Base-by-base conservation (phyloP, 345 rosid species). In the Pseudoturritis turrita region DNA sequence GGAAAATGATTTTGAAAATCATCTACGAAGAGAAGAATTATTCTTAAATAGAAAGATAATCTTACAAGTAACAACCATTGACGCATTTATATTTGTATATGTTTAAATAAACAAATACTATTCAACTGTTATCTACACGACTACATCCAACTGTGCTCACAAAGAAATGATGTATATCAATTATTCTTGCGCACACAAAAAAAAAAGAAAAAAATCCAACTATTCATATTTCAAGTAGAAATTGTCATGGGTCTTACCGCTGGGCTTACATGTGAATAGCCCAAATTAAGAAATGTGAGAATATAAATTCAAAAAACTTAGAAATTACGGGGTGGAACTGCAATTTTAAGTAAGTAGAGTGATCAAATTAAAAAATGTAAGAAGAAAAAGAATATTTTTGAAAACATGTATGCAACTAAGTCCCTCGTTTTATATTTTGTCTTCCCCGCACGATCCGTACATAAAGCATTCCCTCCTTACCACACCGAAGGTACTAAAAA, bases 401-500 rank as follows among this genome's bases (percentile, higher is more conserved):
- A 39, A 25, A 44, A 71, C 79, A 75, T 75, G 79, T 39, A 33
- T 0, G 46, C 79, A 45, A 75, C 65, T 62, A 68, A 51, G 58
- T 75, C 12, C 15, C 69, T 75, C 70, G 75, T 71, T 56, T 51
- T 25, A 14, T 5, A 29, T 58, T 11, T 65, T 77, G 67, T 71
- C 72, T 57, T 56, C 75, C 46, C 61, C 76, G 76, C 80, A 77
- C 70, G 74, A 75, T 62, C 62, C 72, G 72, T 69, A 33, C 61
- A 50, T 57, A 29, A 59, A 26, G n/a, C 50, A 69, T 59, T 44
- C 62, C 73, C 47, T 50, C 68, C 55, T 13, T 21, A 50, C 43
- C 37, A 59, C 1, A 67, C 62, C 61, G 22, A 67, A 59, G 11
- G 40, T 65, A 58, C 59, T 58, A 39, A 58, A 57, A 49, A 21